Evolutionary conservation across 192 early-diverging fungal species (phyloP), one percentile per base, ranked within the genome.

Genomic region (Pilobolus umbonatus): DNA sequence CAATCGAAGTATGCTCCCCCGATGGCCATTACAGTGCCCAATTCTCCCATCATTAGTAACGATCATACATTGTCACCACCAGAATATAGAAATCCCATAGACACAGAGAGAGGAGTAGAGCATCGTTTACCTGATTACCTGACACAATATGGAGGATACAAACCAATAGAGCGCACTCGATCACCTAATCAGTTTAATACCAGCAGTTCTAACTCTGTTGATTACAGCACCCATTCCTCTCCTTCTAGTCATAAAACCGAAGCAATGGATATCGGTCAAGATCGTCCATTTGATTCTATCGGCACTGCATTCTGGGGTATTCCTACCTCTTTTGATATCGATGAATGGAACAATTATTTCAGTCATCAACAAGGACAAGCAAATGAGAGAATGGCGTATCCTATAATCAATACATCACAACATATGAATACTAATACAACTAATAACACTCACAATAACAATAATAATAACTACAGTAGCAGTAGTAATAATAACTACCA

Each of bases 291-390:
- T 57, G 65, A 72, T 67, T 47, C 48, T 10, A 51, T 54, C n/a
- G 65, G 55, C 11, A 67, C 71, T 14, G 57, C 66, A 5, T 68
- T 73, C 30, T 68, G 66, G 71, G 61, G 60, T n/a, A 51, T 68
- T 45, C 60, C 71, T 4, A 50, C 57, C 6, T 63, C 71, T 3
- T 49, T 64, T 25, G 67, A 68, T 50, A 51, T 62, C 24, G 71
- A 73, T 42, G 70, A 65, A 55, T 72, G 70, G 70, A 72, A 44
- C 35, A 38, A 34, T 10, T 72, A 72, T 36, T 57, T 72, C 15
- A 54, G 32, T 53, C 49, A 59, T 28, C 58, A 65, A 34, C 64
- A 66, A 12, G 39, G 39, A n/a, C n/a, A n/a, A n/a, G n/a, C n/a
- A n/a, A n/a, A n/a, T n/a, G n/a, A n/a, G n/a, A n/a, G n/a, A n/a